These are phyloP conservation scores for Phytophthora pseudosyringae DNA, from an alignment of 352 stramenopile genomes.

Conservation along the genomic window DNA sequence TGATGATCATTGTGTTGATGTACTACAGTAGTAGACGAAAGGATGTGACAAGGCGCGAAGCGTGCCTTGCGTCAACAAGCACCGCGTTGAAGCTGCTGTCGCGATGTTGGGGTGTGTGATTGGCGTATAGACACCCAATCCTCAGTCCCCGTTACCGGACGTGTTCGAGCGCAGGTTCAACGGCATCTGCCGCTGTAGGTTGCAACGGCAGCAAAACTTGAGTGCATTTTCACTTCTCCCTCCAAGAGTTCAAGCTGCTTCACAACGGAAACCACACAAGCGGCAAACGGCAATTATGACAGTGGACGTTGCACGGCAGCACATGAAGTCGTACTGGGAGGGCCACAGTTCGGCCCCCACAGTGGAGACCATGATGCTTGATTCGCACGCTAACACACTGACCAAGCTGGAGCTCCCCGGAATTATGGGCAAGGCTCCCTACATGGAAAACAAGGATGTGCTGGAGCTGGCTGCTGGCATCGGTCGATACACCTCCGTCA, in stretches of 20 bases:
- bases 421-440: constrained; percentile 68
- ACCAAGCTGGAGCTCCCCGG: constrained; percentile 75
- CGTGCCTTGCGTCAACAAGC: no score
- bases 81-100: constrained; percentile 14
- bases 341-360: constrained; percentile 65
- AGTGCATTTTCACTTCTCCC: constrained; percentile 23
- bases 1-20: no score
- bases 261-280: not conserved
- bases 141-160: constrained; percentile 10
- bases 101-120: constrained; percentile 15
- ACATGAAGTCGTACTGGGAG: constrained; percentile 84
- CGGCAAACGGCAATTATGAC: constrained; percentile 35
- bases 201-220: constrained; percentile 8
- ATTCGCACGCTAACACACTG: constrained; percentile 71
- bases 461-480: constrained; percentile 70
- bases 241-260: constrained; percentile 15
- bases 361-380: constrained; percentile 86
- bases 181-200: not conserved
- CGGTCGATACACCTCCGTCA: constrained; percentile 68
- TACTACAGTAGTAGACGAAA: no score
- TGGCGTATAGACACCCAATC: constrained; percentile 28
- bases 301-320: constrained; percentile 53
- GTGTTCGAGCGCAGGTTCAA: constrained; percentile 25
- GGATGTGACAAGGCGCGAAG: no score
- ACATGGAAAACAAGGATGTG: constrained; percentile 66